Evolutionary conservation across 139 green algal genomes (phyloP), one percentile per base, ranked within the genome.

Genomic region (Microglena sp.): DNA sequence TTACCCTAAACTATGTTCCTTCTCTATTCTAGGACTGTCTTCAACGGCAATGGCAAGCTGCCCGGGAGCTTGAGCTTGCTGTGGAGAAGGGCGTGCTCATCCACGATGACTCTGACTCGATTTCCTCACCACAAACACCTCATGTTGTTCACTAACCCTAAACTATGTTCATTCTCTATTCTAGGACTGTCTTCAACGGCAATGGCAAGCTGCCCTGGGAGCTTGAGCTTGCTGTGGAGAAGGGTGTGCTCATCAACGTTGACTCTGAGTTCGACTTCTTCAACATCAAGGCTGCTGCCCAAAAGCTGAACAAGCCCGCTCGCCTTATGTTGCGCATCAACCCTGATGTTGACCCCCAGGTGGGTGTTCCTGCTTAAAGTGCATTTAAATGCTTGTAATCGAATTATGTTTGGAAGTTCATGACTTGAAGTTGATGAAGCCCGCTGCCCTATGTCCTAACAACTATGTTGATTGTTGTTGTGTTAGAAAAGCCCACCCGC

Each of bases 41-140:
- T 96, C 67, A 97, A 97, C 67, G 91, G 92, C 71, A 97, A 97
- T 66, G 92, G 92, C 67, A 98, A 98, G 87, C 82, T 95, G 69
- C 88, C 90, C 11, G 78, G 62, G 92, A 98, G 79, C 84, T 98
- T 53, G 83, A 92, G 78, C 70, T 94, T 44, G 92, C 91, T 5
- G 91, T 84, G 43, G 28, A 88, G 60, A 61, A 87, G 27, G 92
- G 89, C 68, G 85, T 91, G 57, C 81, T 97, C 22, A 71, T 98
- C 75, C 98, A 98, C 76, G 75, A 96, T 3, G 92, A 98, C 82
- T 50, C 40, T 15, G 8, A 8, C 40, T n/a, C 40, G 11, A 50
- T n/a, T 50, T 50, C 11, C n/a, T n/a, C n/a, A n/a, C n/a, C 40
- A 50, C 40, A 50, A 50, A n/a, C 40, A 50, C 18, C 11, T 18